Evolutionary conservation across 2,329 filamentous ascomycete genomes (phyloP).

Genomic region (Fusarium transvaalense): DNA sequence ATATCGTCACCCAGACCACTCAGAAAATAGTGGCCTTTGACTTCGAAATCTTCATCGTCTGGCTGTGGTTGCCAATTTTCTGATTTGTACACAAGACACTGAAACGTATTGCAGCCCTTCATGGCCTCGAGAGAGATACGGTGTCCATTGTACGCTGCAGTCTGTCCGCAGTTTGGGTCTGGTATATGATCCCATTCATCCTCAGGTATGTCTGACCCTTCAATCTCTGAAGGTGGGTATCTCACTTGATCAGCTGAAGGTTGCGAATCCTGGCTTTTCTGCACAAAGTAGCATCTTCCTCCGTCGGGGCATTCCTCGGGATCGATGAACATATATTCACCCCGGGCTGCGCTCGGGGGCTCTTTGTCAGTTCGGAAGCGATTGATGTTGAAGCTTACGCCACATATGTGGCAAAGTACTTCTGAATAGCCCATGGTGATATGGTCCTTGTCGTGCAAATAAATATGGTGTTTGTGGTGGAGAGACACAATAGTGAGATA

Average conservation of each 20-base stretch:
- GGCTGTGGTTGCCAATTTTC: conserved; percentile 21
- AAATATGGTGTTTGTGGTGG: neutral
- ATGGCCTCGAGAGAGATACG: conserved; percentile 45
- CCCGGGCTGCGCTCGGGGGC: conserved; percentile 36
- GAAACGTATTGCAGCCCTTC: conserved; percentile 44
- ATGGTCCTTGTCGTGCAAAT: fast-evolving
- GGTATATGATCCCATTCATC: conserved; percentile 44
- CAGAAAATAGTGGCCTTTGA: conserved; percentile 21
- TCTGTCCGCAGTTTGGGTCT: conserved; percentile 32
- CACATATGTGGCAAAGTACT: conserved; percentile 7
- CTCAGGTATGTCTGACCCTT: neutral
- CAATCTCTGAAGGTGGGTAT: fast-evolving
- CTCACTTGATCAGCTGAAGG: neutral
- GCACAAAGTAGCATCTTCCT: conserved; percentile 13
- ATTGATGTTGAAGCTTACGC: conserved; percentile 49
- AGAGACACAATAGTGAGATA: fast-evolving
- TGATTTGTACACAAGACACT: conserved; percentile 46
- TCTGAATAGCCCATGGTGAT: conserved; percentile 11
- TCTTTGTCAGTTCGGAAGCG: conserved; percentile 42
- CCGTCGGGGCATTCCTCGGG: neutral
- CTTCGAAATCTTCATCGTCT: conserved; percentile 44
- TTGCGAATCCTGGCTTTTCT: neutral
- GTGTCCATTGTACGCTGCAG: conserved; percentile 40
- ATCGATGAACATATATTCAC: neutral
- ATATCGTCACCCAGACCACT: conserved; percentile 38